These are phyloP conservation scores for Mortierella alpina DNA, from an alignment of 192 early-diverging fungal species.

Conservation along the genomic window DNA sequence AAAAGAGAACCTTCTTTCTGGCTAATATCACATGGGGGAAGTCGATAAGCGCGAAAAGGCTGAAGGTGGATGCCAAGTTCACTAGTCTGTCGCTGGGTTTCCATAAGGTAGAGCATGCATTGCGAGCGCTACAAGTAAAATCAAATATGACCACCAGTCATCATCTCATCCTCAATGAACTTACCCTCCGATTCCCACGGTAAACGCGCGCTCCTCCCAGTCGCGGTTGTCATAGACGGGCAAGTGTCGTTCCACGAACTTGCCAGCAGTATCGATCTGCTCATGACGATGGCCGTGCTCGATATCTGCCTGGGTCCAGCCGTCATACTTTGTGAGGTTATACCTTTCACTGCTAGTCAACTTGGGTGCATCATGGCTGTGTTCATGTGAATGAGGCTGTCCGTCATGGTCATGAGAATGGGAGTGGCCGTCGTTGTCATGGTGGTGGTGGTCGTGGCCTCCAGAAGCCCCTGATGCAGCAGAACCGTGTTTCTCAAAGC, in stretches of 20 bases:
- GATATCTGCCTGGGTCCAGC: conserved; percentile 46
- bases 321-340: conserved; percentile 43
- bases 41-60: too few relatives aligned
- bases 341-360: conserved; percentile 50
- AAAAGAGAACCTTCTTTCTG: too few relatives aligned
- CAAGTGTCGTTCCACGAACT: conserved; percentile 77
- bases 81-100: too few relatives aligned
- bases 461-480: conserved; percentile 17
- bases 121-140: too few relatives aligned
- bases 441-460: conserved; percentile 56
- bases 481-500: conserved; percentile 62
- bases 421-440: conserved; percentile 56
- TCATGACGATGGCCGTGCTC: conserved; percentile 96
- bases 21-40: too few relatives aligned
- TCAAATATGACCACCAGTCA: too few relatives aligned
- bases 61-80: too few relatives aligned
- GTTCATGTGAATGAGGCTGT: conserved; percentile 68
- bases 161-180: neutral
- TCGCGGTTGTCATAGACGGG: conserved; percentile 81
- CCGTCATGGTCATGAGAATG: conserved; percentile 72
- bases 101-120: too few relatives aligned
- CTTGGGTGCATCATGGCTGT: conserved; percentile 71
- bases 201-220: conserved; percentile 94
- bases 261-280: conserved; percentile 87
- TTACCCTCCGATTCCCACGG: conserved; percentile 93